Evolutionary conservation across 768 basidiomycete genomes (phyloP), one percentile per base, ranked within the genome.

Genomic region (Harrya chromipes): DNA sequence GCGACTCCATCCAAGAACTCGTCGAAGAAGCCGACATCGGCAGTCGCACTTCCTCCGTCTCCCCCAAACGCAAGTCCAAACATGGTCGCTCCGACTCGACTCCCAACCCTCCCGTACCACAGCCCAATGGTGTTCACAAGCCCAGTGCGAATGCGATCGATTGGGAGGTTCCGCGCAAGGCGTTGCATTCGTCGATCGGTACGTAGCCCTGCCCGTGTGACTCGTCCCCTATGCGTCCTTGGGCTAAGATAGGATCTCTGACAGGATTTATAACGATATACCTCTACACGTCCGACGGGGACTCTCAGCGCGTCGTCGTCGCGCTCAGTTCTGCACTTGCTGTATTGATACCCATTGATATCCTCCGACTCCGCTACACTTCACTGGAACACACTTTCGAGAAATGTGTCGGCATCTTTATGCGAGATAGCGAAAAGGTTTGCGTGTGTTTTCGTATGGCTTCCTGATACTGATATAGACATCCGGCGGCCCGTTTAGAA

Each of bases 81-180:
- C 57, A 53, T 31, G 14, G n/a, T 11, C 59, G 38, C 40, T 43
- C 50, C 16, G 41, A 40, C 46, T 57, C 51, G 12, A 39, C 39
- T 0, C 47, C 49, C 2, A 57, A 55, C 26, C 61, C 43, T 2
- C 24, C 43, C 4, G 14, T 49, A n/a, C 9, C 53, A 26, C 47
- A 36, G 24, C 47, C 49, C 38, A 21, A 49, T 37, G 45, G 38
- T n/a, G 6, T 23, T 14, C 40, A 41, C 27, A 57, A 54, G 23
- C 56, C 58, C 6, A 59, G 53, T 16, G 50, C 56, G 21, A 61
- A 58, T 19, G 5, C 33, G 11, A 56, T 89, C 26, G 87, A 94
- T 69, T 93, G 87, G 84, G 94, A 97, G 69, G 84, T 97, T 43
- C 94, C 94, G 1, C 72, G 94, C 55, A 97, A 97, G 68, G 69